Percentiles rank a stretch among this genome's conserved stretches.
phyloP scores from a whole-genome alignment of 164 flowering plant genomes.

The Litsea cubeba region DNA sequence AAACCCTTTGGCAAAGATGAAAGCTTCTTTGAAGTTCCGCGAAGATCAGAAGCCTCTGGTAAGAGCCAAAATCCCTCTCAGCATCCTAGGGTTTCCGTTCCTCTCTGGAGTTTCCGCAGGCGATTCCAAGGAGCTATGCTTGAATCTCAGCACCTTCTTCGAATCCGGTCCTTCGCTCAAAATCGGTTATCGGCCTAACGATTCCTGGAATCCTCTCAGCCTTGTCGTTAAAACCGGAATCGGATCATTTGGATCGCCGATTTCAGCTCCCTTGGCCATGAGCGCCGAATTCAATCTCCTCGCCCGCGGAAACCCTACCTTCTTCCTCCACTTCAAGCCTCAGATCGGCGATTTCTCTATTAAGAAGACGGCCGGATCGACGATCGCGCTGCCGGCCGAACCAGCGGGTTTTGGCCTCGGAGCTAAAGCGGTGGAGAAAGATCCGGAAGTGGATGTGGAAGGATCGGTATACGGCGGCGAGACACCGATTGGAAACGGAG shows the following conservation, averaged over 20 bases:
- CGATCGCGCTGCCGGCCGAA: not conserved
- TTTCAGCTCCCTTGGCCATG: conserved; percentile 52
- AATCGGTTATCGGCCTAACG: conserved; percentile 65
- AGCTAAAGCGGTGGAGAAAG: conserved; percentile 27
- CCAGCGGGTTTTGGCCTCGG: conserved; percentile 9
- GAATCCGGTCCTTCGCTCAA: conserved; percentile 61
- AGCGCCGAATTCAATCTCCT: conserved; percentile 65
- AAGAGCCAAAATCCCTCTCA: conserved; percentile 64
- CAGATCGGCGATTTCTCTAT: conserved; percentile 62
- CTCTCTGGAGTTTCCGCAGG: conserved; percentile 60
- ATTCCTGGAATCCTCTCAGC: conserved; percentile 56
- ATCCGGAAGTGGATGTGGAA: conserved; percentile 20
- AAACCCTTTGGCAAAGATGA: conserved; percentile 31
- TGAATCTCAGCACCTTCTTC: conserved; percentile 55
- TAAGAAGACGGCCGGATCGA: conserved; percentile 27
- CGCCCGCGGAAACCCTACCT: conserved; percentile 46
- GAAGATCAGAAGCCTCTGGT: conserved; percentile 69
- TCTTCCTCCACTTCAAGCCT: conserved; percentile 63
- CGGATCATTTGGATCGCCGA: conserved; percentile 62
- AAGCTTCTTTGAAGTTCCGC: conserved; percentile 66
- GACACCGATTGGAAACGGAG: conserved; percentile 12
- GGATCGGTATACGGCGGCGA: conserved; percentile 5
- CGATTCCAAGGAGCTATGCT: conserved; percentile 54
- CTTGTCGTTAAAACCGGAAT: conserved; percentile 59
- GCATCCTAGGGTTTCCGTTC: conserved; percentile 59